Evolutionary conservation across 345 rosid genomes (phyloP).

Genomic region (Arabidopsis arenosa): DNA sequence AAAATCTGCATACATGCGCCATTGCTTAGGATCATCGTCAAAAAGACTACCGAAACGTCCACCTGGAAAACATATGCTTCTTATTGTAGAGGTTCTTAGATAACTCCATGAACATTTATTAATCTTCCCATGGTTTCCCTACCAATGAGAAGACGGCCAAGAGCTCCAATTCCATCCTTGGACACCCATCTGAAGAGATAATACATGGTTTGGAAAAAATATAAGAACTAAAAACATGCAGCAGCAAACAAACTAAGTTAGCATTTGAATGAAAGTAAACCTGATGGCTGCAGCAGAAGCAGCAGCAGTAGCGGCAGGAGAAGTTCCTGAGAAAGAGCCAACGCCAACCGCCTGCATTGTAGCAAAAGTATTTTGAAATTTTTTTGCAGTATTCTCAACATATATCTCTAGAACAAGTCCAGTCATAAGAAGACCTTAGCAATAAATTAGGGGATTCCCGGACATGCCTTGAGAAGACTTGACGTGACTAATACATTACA

Average conservation of each 20-base stretch:
- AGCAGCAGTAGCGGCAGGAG: slow-evolving; percentile 94
- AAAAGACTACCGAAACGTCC: slow-evolving; percentile 90
- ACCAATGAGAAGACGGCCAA: slow-evolving; percentile 95
- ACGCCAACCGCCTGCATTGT: slow-evolving; percentile 85
- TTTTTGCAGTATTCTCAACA: neutral
- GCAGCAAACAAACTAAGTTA: slow-evolving; percentile 21
- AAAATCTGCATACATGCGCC: slow-evolving; percentile 99
- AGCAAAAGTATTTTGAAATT: slow-evolving; percentile 1
- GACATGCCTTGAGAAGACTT: slow-evolving; percentile 91
- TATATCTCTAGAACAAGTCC: neutral
- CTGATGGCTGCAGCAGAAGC: slow-evolving; percentile 72
- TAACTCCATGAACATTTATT: slow-evolving; percentile 22
- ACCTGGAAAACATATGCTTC: slow-evolving; percentile 57
- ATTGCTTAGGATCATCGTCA: slow-evolving; percentile 97
- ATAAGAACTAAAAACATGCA: neutral
- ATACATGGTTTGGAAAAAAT: neutral
- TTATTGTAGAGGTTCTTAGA: slow-evolving; percentile 34
- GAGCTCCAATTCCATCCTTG: slow-evolving; percentile 97
- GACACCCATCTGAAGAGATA: slow-evolving; percentile 87
- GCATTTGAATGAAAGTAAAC: slow-evolving; percentile 39
- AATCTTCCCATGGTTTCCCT: slow-evolving; percentile 44
- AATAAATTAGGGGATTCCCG: neutral
- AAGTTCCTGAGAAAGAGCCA: slow-evolving; percentile 84
- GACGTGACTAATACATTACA: slow-evolving; percentile 92
- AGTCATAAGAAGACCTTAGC: slow-evolving; percentile 23